Evolutionary conservation across 2,329 filamentous ascomycete genomes (phyloP).

Genomic region (Trichophaea hybrida): DNA sequence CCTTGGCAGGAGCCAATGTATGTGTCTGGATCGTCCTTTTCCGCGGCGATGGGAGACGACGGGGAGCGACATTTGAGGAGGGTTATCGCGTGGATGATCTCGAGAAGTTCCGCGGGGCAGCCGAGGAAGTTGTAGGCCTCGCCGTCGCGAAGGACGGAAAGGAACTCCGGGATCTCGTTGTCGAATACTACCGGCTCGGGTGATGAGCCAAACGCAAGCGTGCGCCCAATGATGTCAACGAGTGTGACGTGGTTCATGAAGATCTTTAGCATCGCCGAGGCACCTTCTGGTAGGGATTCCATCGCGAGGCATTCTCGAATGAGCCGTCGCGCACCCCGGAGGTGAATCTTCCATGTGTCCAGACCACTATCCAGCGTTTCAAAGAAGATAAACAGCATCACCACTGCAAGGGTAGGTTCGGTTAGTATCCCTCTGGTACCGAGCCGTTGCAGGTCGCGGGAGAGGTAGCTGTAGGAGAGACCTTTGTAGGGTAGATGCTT

Average conservation of each 20-base stretch:
- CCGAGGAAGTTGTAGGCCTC: constrained; percentile 23
- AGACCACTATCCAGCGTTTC: constrained; percentile 20
- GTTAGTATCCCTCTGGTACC: constrained; percentile 9
- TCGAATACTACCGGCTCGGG: constrained; percentile 5
- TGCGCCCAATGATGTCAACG: constrained; percentile 22
- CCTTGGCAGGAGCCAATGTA: constrained; percentile 1
- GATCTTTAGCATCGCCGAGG: constrained; percentile 16
- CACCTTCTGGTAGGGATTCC: constrained; percentile 6
- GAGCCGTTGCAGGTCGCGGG: constrained; percentile 13
- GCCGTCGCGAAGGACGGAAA: constrained; percentile 13
- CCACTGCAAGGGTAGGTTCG: constrained; percentile 21
- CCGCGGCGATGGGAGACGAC: neutral
- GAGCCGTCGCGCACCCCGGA: constrained; percentile 18
- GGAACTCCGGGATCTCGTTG: constrained; percentile 8
- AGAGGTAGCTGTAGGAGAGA: constrained; percentile 14
- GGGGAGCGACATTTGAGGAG: constrained; percentile 6
- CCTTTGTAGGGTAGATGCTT: constrained; percentile 20
- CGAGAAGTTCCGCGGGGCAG: constrained; percentile 20
- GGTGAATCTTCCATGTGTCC: constrained; percentile 24
- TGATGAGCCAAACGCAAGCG: constrained; percentile 12
- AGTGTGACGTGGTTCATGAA: constrained; percentile 22
- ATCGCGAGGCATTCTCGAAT: constrained; percentile 18
- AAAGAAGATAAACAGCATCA: constrained; percentile 23
- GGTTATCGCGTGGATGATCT: constrained; percentile 17
- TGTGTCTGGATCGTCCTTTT: neutral